phyloP scores from a whole-genome alignment of 2,329 filamentous ascomycete species.

The Hymenotorrendiella dingleyae region DNA sequence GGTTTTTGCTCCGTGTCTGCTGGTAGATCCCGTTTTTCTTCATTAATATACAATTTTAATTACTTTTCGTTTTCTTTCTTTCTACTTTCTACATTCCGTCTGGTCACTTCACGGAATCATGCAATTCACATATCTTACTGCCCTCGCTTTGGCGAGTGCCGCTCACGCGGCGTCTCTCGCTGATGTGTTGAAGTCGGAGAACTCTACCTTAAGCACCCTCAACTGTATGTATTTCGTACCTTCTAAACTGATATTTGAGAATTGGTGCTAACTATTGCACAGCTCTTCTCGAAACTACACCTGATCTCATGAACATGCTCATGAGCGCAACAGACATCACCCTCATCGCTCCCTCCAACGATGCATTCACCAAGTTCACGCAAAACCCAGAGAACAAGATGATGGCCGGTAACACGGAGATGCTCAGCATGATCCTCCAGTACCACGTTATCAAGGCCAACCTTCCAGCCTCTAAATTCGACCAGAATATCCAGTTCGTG shows the following conservation, averaged over 20 bases:
- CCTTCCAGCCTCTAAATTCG: slow-evolving; percentile 12
- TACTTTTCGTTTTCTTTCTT: background rate
- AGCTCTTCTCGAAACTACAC: slow-evolving; percentile 8
- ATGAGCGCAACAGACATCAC: slow-evolving; percentile 43
- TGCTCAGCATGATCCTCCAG: slow-evolving; percentile 25
- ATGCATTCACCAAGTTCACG: slow-evolving; percentile 28
- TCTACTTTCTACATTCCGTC: background rate
- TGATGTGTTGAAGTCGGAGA: background rate
- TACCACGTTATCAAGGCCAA: slow-evolving; percentile 26
- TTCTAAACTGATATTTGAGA: too few species aligned
- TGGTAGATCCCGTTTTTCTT: slow-evolving; percentile 1
- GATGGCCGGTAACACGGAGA: slow-evolving; percentile 29
- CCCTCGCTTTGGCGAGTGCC: slow-evolving; percentile 3
- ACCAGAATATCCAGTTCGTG: slow-evolving; percentile 34
- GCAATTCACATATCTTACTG: slow-evolving; percentile 5
- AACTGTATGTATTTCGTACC: background rate
- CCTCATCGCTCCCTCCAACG: slow-evolving; percentile 31
- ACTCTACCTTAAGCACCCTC: background rate
- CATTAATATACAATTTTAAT: background rate
- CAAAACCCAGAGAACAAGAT: slow-evolving; percentile 13
- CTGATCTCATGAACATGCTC: slow-evolving; percentile 4
- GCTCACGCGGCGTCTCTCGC: background rate
- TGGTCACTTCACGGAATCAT: background rate
- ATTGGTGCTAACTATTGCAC: background rate
- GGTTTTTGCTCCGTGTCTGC: background rate